Percentiles rank a stretch among this genome's conserved stretches.
These are phyloP conservation scores for Phytophthora syringae DNA, from an alignment of 352 stramenopile genomes.

Conservation along the genomic window DNA sequence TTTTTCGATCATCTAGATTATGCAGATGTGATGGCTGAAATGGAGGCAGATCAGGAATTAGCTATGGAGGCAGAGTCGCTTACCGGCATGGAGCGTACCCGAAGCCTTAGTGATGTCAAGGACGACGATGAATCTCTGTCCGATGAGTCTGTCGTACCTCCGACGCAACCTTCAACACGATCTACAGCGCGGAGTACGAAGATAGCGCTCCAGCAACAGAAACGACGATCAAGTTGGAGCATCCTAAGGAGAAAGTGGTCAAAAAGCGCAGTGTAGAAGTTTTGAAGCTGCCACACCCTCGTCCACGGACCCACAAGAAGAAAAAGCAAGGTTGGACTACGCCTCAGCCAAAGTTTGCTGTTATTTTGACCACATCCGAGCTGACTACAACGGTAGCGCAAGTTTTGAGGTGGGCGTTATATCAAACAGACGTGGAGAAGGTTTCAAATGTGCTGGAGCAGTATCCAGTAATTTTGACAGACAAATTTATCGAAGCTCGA, in stretches of 20 bases:
- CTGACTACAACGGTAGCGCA: not conserved
- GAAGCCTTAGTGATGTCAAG: not conserved
- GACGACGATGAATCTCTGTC: not conserved
- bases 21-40: not conserved
- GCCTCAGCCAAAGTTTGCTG: conserved; percentile 1
- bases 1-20: not conserved
- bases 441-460: conserved; percentile 1
- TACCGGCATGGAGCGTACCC: not conserved
- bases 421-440: not conserved
- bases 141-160: not conserved
- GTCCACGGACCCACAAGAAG: not conserved
- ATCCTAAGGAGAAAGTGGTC: not conserved
- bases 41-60: not conserved
- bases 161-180: not conserved
- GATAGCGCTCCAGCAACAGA: not conserved
- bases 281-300: not conserved
- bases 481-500: not conserved
- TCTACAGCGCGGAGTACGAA: not conserved
- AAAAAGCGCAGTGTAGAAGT: not conserved
- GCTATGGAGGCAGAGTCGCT: not conserved
- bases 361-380: not conserved
- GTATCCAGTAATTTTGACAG: not conserved
- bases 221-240: not conserved
- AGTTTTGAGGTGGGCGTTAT: not conserved
- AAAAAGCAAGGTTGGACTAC: not conserved